Conservation (phyloP, 805 yeast genomes). For the Kluyveromyces siamensis region DNA sequence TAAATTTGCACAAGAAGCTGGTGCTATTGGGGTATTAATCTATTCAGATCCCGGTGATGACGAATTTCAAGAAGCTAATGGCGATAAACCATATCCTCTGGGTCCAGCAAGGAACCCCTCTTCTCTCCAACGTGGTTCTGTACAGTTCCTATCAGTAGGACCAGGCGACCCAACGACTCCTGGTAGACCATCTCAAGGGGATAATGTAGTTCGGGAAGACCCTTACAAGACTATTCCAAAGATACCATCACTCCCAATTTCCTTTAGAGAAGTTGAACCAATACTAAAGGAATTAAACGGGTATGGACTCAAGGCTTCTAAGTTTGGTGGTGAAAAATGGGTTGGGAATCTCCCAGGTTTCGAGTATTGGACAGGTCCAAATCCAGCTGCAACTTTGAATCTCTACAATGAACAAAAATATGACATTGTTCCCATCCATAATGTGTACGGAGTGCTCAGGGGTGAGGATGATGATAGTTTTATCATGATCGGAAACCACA, state of each 20-base stretch:
- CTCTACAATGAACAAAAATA: slow-evolving; percentile 54
- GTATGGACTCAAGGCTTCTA: slow-evolving; percentile 35
- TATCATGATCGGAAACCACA: slow-evolving; percentile 63
- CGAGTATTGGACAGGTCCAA: slow-evolving; percentile 47
- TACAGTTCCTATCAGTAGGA: slow-evolving; percentile 45
- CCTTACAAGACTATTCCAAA: slow-evolving; percentile 46
- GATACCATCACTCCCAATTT: slow-evolving; percentile 66
- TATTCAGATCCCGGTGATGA: slow-evolving; percentile 68
- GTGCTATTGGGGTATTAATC: slow-evolving; percentile 57
- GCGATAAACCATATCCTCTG: slow-evolving; percentile 56
- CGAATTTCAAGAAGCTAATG: slow-evolving; percentile 42
- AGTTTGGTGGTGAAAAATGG: slow-evolving; percentile 36
- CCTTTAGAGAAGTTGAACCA: slow-evolving; percentile 54
- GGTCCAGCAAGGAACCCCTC: slow-evolving; percentile 77
- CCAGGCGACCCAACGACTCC: slow-evolving; percentile 83
- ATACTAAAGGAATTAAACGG: slow-evolving; percentile 52
- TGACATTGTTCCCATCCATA: slow-evolving; percentile 50
- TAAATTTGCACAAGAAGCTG: slow-evolving; percentile 63
- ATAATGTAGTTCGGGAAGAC: slow-evolving; percentile 37
- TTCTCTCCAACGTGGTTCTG: slow-evolving; percentile 69
- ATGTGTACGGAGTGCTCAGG: slow-evolving; percentile 52
- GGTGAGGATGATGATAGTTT: slow-evolving; percentile 47
- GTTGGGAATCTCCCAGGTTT: slow-evolving; percentile 36
- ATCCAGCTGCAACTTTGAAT: slow-evolving; percentile 36
- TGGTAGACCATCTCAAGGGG: slow-evolving; percentile 44